Conservation (phyloP, 352 stramenopile genomes). For the Phytopythium delawarense region DNA sequence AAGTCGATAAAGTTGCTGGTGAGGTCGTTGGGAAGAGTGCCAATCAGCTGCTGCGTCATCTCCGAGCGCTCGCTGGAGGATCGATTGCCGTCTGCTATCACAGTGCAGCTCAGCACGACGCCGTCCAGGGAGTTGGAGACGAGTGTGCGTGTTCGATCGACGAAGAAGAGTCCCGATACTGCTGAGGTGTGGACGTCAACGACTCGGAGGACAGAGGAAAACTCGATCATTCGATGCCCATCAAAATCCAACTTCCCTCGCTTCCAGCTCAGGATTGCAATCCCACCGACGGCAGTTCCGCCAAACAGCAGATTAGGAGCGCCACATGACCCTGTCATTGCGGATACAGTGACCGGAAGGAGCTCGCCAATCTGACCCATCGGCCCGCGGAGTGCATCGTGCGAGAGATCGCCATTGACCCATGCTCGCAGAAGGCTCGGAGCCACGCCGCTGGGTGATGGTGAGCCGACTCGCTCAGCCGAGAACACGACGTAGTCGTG, state of each 20-base stretch:
- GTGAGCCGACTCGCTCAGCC: constrained; percentile 22
- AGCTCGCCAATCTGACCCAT: constrained; percentile 13
- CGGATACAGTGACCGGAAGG: constrained; percentile 33
- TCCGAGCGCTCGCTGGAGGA: neutral
- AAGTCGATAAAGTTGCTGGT: constrained; percentile 6
- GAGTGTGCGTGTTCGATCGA: constrained; percentile 18
- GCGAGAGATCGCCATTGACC: constrained; percentile 45
- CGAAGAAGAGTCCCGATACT: constrained; percentile 40
- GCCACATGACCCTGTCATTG: constrained; percentile 15
- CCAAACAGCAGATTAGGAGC: constrained; percentile 39
- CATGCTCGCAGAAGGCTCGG: constrained; percentile 35
- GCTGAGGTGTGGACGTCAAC: constrained; percentile 49
- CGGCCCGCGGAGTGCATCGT: constrained; percentile 27
- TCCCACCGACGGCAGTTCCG: constrained; percentile 33
- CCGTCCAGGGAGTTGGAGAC: constrained; percentile 39
- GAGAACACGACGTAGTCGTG: constrained; percentile 58
- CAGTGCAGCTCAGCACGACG: constrained; percentile 35
- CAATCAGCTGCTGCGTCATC: neutral
- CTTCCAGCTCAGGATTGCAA: constrained; percentile 53
- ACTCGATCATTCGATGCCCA: constrained; percentile 16
- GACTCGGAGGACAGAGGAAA: constrained; percentile 24
- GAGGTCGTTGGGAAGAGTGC: neutral
- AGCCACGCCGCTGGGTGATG: neutral
- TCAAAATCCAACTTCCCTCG: constrained; percentile 17
- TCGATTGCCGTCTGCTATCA: constrained; percentile 11